A percentile compares a stretch with the other conserved stretches of the same genome.
phyloP scores from a whole-genome alignment of 306 rosid species.

The Citrullus amarus region DNA sequence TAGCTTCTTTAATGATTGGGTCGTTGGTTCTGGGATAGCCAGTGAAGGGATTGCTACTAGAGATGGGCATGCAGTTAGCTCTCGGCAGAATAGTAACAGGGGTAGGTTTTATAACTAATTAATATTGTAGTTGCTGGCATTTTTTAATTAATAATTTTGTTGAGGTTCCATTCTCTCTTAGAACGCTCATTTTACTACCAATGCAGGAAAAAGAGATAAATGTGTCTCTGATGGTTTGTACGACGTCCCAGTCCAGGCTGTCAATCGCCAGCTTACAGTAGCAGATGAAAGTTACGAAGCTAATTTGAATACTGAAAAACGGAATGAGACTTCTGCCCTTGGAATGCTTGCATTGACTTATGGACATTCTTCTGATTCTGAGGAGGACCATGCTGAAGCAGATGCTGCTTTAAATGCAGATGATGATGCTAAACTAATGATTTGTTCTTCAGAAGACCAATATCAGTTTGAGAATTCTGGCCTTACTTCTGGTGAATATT shows the following conservation, averaged over 20 bases:
- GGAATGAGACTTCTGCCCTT: conserved; percentile 57
- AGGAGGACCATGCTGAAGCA: conserved; percentile 46
- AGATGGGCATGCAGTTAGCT: conserved; percentile 27
- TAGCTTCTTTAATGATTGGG: conserved; percentile 82
- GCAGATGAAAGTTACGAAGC: conserved; percentile 21
- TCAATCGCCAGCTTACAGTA: conserved; percentile 16
- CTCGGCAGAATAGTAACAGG: neutral
- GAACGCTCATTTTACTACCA: neutral
- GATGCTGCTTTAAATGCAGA: conserved; percentile 25
- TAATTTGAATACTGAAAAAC: conserved; percentile 28
- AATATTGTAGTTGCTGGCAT: neutral
- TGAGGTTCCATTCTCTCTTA: neutral
- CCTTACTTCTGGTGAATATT: conserved; percentile 26
- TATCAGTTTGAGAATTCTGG: conserved; percentile 25
- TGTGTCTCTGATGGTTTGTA: conserved; percentile 23
- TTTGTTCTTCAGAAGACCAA: conserved; percentile 36
- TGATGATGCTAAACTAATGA: conserved; percentile 23
- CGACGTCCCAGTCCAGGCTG: conserved; percentile 36
- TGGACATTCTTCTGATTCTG: conserved; percentile 85
- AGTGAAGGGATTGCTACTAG: conserved; percentile 22
- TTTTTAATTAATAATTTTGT: neutral
- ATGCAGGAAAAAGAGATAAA: conserved; percentile 39
- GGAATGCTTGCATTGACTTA: conserved; percentile 75
- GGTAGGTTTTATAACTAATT: conserved; percentile 1
- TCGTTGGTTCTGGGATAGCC: conserved; percentile 53